Percentiles rank a stretch among this genome's conserved stretches.
Conservation (phyloP, 805 yeast species). For the Metschnikowia borealis region DNA sequence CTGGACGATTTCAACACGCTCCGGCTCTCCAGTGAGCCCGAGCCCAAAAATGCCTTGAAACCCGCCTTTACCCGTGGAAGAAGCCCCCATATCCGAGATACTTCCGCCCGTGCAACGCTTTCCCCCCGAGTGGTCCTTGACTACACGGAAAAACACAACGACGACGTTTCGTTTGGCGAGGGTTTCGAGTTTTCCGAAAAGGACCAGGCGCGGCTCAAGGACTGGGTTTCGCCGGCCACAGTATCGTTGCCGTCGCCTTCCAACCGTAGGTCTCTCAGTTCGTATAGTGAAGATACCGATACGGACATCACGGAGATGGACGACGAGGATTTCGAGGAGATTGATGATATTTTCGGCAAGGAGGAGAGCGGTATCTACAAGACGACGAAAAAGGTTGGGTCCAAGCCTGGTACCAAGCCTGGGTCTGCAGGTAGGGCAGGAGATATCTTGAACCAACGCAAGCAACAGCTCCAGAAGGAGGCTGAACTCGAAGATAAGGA, state of each 20-base stretch:
- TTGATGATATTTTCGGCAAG: conserved; percentile 36
- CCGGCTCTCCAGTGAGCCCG: background rate
- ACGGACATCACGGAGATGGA: conserved; percentile 38
- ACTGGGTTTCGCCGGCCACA: conserved; percentile 15
- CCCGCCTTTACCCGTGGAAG: conserved; percentile 1
- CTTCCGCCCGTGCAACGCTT: conserved; percentile 1
- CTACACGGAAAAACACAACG: conserved; percentile 9
- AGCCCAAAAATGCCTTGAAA: background rate
- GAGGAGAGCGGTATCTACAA: conserved; percentile 35
- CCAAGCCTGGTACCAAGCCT: background rate
- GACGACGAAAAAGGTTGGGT: conserved; percentile 10
- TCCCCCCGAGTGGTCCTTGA: conserved; percentile 5
- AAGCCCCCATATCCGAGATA: conserved; percentile 4
- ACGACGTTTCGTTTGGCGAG: conserved; percentile 12
- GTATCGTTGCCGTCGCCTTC: conserved; percentile 14
- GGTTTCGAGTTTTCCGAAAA: background rate
- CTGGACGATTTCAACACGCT: background rate
- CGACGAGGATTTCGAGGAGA: conserved; percentile 36
- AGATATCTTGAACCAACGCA: conserved; percentile 22
- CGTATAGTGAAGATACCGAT: conserved; percentile 37
- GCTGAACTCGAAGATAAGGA: conserved; percentile 36
- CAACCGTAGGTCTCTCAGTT: conserved; percentile 28
- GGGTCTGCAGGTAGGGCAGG: conserved; percentile 18
- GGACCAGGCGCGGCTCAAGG: conserved; percentile 1
- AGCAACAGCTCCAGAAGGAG: conserved; percentile 23